Base-by-base conservation (phyloP, 1,284 basidiomycete species). In the Rhodotorula sp. region DNA sequence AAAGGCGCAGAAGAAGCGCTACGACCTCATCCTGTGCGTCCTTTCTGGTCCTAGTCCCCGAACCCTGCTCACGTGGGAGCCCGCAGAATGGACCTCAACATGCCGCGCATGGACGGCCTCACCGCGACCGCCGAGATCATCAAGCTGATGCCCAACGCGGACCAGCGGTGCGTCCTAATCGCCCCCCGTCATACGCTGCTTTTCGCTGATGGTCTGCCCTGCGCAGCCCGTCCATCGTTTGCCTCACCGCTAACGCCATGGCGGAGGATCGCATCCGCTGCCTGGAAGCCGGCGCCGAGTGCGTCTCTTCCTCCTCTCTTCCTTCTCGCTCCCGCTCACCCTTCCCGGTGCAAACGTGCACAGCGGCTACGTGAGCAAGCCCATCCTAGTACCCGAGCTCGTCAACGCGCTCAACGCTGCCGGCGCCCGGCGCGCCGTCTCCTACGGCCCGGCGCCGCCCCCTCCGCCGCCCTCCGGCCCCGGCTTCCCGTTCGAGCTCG, bases 221-320 rank as follows among this genome's bases (percentile, higher is more conserved):
- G 21, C 22, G 22, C 48, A 73, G 73, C 8, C 74, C 74, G 1
- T 48, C n/a, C 19, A 76, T 76, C 37, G 70, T 74, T 5, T 71
- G 69, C 32, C 36, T 76, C 50, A 76, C 74, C 9, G 74, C 74
- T 19, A 76, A 76, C 34, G 70, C 72, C 34, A 76, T 76, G 74
- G 41, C 70, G 1, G 74, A 71, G 12, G 74, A 76, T 63, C 50
- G 58, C 21, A 44, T 55, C 7, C 64, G 61, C 5, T 76, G 74
- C 36, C 50, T 76, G 25, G 69, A 51, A 9, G 69, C 74, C 1
- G 74, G 74, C 3, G 69, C 72, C n/a, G 72, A 74, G 29, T 70
- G 58, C 41, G 37, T 53, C 21, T 29, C 25, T 7, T 36, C 36
- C 1, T 12, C 4, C 48, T 32, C 32, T 29, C 17, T 46, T 12